phyloP scores from a whole-genome alignment of 371 early-diverging fungal species.

The Mucor lusitanicus region DNA sequence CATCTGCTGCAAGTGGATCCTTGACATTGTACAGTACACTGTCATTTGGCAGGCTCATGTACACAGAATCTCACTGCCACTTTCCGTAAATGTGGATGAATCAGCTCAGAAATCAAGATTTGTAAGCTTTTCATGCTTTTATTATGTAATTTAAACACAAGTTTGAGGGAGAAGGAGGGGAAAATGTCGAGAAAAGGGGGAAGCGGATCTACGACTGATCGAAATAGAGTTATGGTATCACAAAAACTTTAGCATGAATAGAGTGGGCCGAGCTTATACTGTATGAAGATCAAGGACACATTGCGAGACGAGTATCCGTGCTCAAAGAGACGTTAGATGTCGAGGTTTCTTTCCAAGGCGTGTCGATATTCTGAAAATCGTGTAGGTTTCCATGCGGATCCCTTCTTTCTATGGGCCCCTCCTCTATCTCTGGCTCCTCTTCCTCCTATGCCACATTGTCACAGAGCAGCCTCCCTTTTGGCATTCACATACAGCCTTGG shows the following conservation, averaged over 20 bases:
- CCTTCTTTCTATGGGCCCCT: not conserved
- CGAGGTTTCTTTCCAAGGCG: not conserved
- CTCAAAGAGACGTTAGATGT: not conserved
- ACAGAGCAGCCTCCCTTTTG: not conserved
- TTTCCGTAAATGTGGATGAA: not conserved
- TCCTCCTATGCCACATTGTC: not conserved
- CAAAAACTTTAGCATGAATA: not conserved
- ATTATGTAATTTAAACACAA: not conserved
- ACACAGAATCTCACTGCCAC: not conserved
- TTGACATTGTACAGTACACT: not conserved
- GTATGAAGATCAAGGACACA: not conserved
- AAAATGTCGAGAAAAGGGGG: not conserved
- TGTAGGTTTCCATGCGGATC: not conserved
- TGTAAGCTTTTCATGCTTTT: not conserved
- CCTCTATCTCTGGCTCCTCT: not conserved
- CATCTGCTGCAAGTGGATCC: not conserved
- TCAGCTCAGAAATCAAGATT: not conserved
- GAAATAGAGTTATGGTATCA: not conserved
- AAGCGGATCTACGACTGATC: not conserved
- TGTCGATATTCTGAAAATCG: not conserved
- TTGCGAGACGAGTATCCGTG: not conserved
- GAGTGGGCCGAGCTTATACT: not conserved
- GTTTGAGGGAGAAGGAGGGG: not conserved
- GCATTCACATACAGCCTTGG: not conserved
- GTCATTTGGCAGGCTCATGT: not conserved